A percentile compares a stretch with the other conserved stretches of the same genome.
phyloP scores from a whole-genome alignment of 2,329 filamentous ascomycete species.

The Apiospora pterosperma region DNA sequence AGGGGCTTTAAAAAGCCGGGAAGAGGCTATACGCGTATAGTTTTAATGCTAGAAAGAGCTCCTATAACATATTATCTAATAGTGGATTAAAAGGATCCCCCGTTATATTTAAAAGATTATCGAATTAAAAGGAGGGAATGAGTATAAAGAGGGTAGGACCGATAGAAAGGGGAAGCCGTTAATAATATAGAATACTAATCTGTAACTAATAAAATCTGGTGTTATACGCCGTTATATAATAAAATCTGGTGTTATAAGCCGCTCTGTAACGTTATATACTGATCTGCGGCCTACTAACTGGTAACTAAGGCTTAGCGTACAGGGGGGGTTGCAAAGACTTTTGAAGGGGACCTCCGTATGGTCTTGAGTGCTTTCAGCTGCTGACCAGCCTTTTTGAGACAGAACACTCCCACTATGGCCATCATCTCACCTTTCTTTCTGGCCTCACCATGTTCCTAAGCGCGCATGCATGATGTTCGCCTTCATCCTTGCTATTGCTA shows the following conservation, averaged over 20 bases:
- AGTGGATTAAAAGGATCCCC: not conserved
- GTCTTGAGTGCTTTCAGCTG: no score
- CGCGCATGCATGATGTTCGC: no score
- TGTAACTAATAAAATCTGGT: no score
- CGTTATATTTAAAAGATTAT: not conserved
- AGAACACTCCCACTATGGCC: no score
- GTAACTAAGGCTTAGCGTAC: not conserved
- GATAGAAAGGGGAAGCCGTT: not conserved
- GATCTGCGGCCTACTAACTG: not conserved
- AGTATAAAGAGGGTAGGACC: not conserved
- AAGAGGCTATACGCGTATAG: not conserved
- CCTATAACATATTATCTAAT: not conserved
- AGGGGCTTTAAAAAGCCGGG: not conserved
- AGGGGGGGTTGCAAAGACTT: not conserved
- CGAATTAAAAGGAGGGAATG: not conserved
- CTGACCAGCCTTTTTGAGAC: no score
- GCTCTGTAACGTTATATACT: no score
- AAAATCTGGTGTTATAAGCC: no score
- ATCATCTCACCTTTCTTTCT: no score
- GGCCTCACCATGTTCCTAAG: no score
- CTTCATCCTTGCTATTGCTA: no score
- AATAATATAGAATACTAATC: not conserved
- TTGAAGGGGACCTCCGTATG: not conserved
- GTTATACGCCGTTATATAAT: no score
- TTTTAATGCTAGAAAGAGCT: not conserved